Percentiles rank a stretch among this genome's conserved stretches.
These are phyloP conservation scores for Sporothrix euskadiensis DNA, from an alignment of 2,329 filamentous ascomycete genomes.

Conservation along the genomic window DNA sequence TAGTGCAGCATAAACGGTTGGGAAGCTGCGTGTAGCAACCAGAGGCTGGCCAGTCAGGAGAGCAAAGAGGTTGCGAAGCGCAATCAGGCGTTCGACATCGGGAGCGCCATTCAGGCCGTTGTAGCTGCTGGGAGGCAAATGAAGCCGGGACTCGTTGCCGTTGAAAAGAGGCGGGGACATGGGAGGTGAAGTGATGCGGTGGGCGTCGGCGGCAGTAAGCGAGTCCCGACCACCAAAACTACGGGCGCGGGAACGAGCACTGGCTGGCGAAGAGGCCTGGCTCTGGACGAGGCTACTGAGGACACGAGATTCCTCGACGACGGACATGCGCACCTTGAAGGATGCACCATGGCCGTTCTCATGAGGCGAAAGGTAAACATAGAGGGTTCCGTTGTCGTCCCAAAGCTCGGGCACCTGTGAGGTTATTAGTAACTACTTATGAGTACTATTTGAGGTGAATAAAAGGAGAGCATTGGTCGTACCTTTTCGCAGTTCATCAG, in stretches of 20 bases:
- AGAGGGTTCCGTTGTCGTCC: conserved; percentile 60
- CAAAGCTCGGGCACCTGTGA: conserved; percentile 64
- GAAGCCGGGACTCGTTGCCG: conserved; percentile 51
- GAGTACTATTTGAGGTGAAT: neutral
- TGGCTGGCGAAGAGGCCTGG: conserved; percentile 43
- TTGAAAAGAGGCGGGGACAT: conserved; percentile 44
- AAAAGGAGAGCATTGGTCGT: conserved; percentile 11
- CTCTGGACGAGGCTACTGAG: conserved; percentile 55
- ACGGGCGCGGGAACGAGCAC: conserved; percentile 41
- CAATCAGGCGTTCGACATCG: conserved; percentile 58
- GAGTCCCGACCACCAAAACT: conserved; percentile 53
- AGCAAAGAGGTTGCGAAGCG: conserved; percentile 65
- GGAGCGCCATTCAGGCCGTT: conserved; percentile 35
- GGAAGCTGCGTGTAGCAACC: conserved; percentile 56
- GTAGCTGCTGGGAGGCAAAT: conserved; percentile 52
- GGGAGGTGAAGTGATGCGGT: conserved; percentile 42
- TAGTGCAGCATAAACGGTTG: conserved; percentile 57
- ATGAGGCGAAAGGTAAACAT: conserved; percentile 58
- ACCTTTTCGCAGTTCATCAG: conserved; percentile 59
- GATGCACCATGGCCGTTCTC: conserved; percentile 55
- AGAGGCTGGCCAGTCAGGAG: conserved; percentile 65
- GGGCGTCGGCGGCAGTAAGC: conserved; percentile 53
- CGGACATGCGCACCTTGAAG: conserved; percentile 60
- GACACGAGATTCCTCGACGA: conserved; percentile 55
- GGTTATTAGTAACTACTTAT: neutral